These are phyloP conservation scores for Nannizziopsis arthrosporioides DNA, from an alignment of 2,329 filamentous ascomycete species.

Conservation along the genomic window DNA sequence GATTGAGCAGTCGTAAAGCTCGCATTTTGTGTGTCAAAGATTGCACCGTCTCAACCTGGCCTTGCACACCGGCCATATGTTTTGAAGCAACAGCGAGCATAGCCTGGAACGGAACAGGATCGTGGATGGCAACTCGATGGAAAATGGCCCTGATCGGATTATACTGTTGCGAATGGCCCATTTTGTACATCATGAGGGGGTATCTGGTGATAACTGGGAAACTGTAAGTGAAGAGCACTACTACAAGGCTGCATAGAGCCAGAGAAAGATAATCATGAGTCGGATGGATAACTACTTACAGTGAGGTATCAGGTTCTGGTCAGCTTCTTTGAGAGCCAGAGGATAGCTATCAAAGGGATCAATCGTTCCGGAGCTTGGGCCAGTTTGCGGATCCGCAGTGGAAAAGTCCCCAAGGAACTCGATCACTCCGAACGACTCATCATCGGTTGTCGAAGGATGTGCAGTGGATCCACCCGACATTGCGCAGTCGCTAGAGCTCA, in stretches of 20 bases:
- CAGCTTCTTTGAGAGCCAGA: conserved; percentile 18
- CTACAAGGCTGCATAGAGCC: neutral
- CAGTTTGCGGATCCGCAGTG: conserved; percentile 13
- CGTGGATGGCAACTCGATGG: conserved; percentile 22
- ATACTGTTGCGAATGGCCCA: conserved; percentile 19
- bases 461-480: neutral
- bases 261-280: neutral
- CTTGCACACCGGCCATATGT: conserved; percentile 24
- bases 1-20: conserved; percentile 23
- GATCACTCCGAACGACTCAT: neutral
- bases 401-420: conserved; percentile 1
- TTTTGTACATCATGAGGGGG: conserved; percentile 29
- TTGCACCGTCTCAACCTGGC: conserved; percentile 22
- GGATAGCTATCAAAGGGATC: conserved; percentile 25
- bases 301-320: conserved; percentile 24
- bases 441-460: neutral
- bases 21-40: conserved; percentile 27
- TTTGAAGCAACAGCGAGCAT: conserved; percentile 27
- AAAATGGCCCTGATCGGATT: conserved; percentile 26
- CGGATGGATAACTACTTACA: conserved; percentile 18
- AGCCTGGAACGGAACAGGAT: conserved; percentile 24
- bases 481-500: neutral
- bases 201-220: conserved; percentile 24
- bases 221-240: conserved; percentile 15
- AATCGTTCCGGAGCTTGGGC: conserved; percentile 15